Base-by-base conservation (phyloP, 1,284 basidiomycete genomes). In the Phellopilus nigrolimitatus region DNA sequence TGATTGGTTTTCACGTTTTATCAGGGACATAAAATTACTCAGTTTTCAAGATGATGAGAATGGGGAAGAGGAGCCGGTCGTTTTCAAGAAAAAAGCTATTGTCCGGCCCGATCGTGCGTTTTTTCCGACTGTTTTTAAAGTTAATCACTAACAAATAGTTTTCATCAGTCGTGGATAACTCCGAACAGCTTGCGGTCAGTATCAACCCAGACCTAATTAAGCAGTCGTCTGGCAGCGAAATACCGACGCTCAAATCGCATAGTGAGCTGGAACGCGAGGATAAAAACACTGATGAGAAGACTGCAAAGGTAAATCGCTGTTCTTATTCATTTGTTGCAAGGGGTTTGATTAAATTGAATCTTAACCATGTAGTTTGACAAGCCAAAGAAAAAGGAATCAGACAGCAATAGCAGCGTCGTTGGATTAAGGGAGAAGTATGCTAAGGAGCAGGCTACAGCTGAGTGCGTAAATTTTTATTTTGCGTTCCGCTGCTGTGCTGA, bases 1-100 rank as follows among this genome's bases (percentile, higher is more conserved):
- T 10, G 10, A 37, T 15, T n/a, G 9, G 25, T 37, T 47, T 38
- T 34, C 39, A n/a, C n/a, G n/a, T 34, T 38, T 4, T 27, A 8
- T 21, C 55, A 97, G 92, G 66, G 91, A 97, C 60, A 88, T 88
- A 3, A 88, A 85, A 47, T 67, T 97, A 9, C 67, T 97, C 49
- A 94, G 91, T 47, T 97, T 97, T 65, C 88, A 75, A 4, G 88
- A 91, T 25, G 89, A 86, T 50, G 88, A 79, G 19, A 75, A 62
- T 17, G 77, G 69, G n/a, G 80, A 74, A 41, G 72, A 71, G 3
- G 76, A 76, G 43, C 62, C 71, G 4, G 62, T 73, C 2, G 61
- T 68, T 1, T 74, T 82, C 56, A 84, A 83, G 68, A 88, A 90
- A 71, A 94, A 91, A 65, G 76, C 82, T 1, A 87, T 93, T 39